Conservation (phyloP, 305 asterid species). For the Fraxinus sp. region DNA sequence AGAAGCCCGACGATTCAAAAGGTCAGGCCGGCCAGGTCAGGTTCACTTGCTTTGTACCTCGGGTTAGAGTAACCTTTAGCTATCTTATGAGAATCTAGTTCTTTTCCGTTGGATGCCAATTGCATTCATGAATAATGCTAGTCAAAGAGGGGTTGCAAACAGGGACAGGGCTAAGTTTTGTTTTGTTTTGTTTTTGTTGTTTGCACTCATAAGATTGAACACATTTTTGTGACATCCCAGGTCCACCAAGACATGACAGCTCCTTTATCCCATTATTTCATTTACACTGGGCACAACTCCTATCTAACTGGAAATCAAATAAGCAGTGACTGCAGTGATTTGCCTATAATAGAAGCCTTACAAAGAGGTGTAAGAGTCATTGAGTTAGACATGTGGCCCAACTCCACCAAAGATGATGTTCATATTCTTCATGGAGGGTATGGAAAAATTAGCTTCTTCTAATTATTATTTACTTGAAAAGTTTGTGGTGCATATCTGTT, state of each 20-base stretch:
- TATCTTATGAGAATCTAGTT: neutral
- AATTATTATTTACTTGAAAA: neutral
- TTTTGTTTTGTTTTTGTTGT: too few relatives aligned
- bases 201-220: neutral
- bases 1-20: neutral
- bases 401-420: slow-evolving; percentile 58
- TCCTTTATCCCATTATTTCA: slow-evolving; percentile 77
- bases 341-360: slow-evolving; percentile 64
- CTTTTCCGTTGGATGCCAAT: neutral
- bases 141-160: too few relatives aligned
- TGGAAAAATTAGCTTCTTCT: neutral
- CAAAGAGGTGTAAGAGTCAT: slow-evolving; percentile 71
- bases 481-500: neutral
- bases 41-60: neutral
- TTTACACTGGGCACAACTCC: slow-evolving; percentile 79
- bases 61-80: neutral
- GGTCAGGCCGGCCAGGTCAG: neutral
- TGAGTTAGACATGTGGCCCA: slow-evolving; percentile 90
- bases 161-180: too few relatives aligned
- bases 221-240: slow-evolving; percentile 29
- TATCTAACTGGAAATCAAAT: slow-evolving; percentile 85
- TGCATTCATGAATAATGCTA: neutral
- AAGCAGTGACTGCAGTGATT: slow-evolving; percentile 69
- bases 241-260: slow-evolving; percentile 75
- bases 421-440: slow-evolving; percentile 87